Conservation (phyloP, 441 rosid species). For the Gossypium davidsonii region DNA sequence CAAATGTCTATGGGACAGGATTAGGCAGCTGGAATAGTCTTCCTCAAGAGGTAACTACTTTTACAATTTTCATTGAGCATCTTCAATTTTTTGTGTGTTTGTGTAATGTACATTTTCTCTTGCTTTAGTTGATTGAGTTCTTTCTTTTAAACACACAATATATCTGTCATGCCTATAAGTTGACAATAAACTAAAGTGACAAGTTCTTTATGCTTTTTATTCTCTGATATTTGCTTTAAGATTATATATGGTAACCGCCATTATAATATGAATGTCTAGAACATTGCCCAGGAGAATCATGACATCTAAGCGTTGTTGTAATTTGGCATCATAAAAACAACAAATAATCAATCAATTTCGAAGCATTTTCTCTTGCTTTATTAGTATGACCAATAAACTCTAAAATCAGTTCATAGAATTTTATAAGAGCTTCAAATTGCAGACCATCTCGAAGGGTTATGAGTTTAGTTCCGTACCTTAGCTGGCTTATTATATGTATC, state of each 20-base stretch:
- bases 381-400: background rate
- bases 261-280: background rate
- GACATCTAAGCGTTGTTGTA: background rate
- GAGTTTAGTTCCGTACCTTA: background rate
- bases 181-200: background rate
- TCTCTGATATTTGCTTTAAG: background rate
- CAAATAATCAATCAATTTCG: background rate
- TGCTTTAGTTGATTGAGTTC: background rate
- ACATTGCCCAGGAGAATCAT: background rate
- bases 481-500: background rate
- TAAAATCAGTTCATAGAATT: background rate
- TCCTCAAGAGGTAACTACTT: slow-evolving; percentile 58
- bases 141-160: background rate
- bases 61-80: background rate
- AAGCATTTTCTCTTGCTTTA: background rate
- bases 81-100: background rate
- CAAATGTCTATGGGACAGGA: slow-evolving; percentile 58
- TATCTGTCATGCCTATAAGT: background rate
- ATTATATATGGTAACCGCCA: background rate
- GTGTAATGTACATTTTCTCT: background rate
- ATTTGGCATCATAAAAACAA: background rate
- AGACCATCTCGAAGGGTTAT: background rate
- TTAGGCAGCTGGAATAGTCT: slow-evolving; percentile 71
- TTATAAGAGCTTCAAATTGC: background rate
- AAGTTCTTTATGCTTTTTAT: background rate